Percentiles rank a stretch among this genome's conserved stretches.
Conservation (phyloP, 202 grass and related monocot species). For the Panicum hallii region DNA sequence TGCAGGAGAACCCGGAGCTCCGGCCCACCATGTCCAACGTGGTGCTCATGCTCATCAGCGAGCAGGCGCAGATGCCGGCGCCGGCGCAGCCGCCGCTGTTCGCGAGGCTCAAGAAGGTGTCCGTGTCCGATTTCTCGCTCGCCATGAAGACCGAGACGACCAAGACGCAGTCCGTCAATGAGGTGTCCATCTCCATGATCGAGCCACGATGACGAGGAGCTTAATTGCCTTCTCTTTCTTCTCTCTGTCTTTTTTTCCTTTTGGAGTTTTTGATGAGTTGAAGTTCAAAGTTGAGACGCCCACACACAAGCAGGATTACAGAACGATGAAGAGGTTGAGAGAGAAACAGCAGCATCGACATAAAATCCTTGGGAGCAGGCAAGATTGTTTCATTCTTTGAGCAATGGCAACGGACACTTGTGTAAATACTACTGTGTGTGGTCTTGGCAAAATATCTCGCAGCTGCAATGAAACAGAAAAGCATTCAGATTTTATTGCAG, state of each 20-base stretch:
- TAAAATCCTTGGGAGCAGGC: not conserved
- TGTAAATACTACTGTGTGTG: slow-evolving; percentile 26
- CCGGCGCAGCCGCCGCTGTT: slow-evolving; percentile 62
- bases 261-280: not conserved
- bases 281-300: slow-evolving; percentile 1
- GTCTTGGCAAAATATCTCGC: not conserved
- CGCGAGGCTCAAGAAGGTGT: slow-evolving; percentile 19
- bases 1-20: slow-evolving; percentile 80
- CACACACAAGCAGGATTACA: not conserved
- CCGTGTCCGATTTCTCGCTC: slow-evolving; percentile 50
- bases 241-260: too few species aligned
- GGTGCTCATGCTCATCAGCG: slow-evolving; percentile 82
- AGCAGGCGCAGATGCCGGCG: slow-evolving; percentile 61
- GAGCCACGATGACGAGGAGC: slow-evolving; percentile 55
- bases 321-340: not conserved
- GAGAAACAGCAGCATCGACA: not conserved
- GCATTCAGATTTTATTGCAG: not conserved
- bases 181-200: slow-evolving; percentile 75
- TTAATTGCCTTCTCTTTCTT: too few species aligned
- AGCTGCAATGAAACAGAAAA: not conserved
- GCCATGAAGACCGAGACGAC: slow-evolving; percentile 55
- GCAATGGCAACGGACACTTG: not conserved
- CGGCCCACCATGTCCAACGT: slow-evolving; percentile 87
- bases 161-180: slow-evolving; percentile 74
- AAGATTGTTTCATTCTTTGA: slow-evolving; percentile 32